phyloP scores from a whole-genome alignment of 306 rosid genomes.

The Purshia tridentata region DNA sequence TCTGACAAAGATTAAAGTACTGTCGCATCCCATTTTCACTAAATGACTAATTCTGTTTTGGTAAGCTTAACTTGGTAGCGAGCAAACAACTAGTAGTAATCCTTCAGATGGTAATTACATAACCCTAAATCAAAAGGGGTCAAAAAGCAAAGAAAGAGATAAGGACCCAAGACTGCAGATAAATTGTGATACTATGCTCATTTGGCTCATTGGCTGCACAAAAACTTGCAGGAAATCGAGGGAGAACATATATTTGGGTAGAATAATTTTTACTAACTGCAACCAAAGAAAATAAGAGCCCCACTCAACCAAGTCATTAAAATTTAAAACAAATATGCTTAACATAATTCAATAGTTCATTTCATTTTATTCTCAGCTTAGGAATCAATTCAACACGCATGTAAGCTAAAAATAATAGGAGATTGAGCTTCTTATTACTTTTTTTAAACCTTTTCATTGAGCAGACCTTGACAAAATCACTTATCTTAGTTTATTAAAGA shows the following conservation, averaged over 20 bases:
- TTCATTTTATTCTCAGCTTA: neutral
- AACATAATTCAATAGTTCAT: neutral
- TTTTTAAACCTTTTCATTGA: neutral
- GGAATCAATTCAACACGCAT: neutral
- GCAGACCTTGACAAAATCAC: neutral
- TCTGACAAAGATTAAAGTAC: neutral
- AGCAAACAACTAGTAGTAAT: neutral
- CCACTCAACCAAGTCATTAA: neutral
- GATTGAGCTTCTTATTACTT: neutral
- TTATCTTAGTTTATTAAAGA: neutral
- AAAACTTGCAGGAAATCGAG: neutral
- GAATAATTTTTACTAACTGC: neutral
- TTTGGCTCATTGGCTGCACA: neutral
- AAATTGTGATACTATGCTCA: neutral
- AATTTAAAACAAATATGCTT: neutral
- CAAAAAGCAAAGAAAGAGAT: neutral
- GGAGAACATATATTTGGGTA: neutral
- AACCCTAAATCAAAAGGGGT: too few species aligned
- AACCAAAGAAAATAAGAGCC: neutral
- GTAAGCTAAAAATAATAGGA: neutral
- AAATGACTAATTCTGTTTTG: neutral
- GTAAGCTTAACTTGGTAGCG: neutral
- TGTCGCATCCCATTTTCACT: neutral
- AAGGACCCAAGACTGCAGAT: too few species aligned
- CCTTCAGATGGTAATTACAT: neutral